These are phyloP conservation scores for Arthrobotrys pseudoclavata DNA, from an alignment of 2,329 filamentous ascomycete species.

Conservation along the genomic window DNA sequence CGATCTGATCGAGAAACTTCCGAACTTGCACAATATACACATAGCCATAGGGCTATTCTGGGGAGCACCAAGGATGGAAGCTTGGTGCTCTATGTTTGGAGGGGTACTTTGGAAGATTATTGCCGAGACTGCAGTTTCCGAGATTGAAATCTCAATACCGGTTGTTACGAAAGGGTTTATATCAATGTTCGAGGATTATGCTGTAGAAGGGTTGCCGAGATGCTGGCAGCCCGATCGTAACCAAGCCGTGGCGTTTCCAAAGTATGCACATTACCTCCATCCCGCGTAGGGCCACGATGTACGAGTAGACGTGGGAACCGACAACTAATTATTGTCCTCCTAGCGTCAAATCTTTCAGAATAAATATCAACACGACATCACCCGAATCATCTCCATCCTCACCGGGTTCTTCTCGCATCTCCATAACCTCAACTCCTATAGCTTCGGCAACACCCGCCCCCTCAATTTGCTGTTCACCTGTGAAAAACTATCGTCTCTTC, in stretches of 20 bases:
- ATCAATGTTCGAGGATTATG: no score
- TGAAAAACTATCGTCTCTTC: not conserved
- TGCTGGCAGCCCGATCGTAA: not conserved
- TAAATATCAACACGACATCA: not conserved
- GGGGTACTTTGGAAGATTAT: not conserved
- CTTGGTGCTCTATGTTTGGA: not conserved
- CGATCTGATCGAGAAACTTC: not conserved
- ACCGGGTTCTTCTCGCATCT: not conserved
- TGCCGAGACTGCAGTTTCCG: not conserved
- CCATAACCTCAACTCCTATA: not conserved
- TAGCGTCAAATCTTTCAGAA: not conserved
- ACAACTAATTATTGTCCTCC: no score
- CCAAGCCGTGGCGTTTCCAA: not conserved
- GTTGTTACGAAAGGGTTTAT: not conserved
- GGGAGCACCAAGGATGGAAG: not conserved
- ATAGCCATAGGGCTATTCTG: not conserved
- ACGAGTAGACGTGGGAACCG: no score
- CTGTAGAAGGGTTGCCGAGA: no score
- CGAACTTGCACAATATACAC: not conserved
- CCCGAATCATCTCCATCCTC: no score
- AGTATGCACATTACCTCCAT: no score
- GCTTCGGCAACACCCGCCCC: not conserved
- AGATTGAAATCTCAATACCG: not conserved
- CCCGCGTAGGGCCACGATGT: no score
- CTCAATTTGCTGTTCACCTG: not conserved